Evolutionary conservation across 805 yeast species (phyloP), one percentile per base, ranked within the genome.

Genomic region (Candida nonsorbophila): DNA sequence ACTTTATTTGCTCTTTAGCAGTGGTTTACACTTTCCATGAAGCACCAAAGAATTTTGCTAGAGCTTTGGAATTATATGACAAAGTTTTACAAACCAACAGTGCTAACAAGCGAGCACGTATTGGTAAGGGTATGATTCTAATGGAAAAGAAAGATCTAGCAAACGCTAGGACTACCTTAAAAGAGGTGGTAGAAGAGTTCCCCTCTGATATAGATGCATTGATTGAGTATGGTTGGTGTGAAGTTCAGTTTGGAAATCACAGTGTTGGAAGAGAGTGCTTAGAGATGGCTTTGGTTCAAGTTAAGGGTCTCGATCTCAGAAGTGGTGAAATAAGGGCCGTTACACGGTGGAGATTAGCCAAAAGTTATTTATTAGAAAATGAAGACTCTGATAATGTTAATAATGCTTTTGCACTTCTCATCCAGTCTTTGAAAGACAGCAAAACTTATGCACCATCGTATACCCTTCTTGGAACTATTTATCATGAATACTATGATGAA

Each of bases 11-110:
- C 20, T 65, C 74, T 14, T 62, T 84, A 31, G 97, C 92, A 0
- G 72, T 78, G 1, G 69, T 82, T 1, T 84, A 87, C 47, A 84
- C 94, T 0, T 81, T 84, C 47, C 72, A 79, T 46, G 95, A 90
- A 51, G 83, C 97, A 0, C 98, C 97, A 7, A 86, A 86, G 53
- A 84, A 90, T 54, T 85, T 75, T 46, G 65, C 73, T 2, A 66
- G 79, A 15, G 97, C 98, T 0, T 48, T 81, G 16, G 74, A 74
- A 27, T 53, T 87, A 10, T 92, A 81, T 52, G 81, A 82, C 20
- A 58, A 64, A 14, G 74, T 87, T 3, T 60, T 85, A 15, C 39
- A 37, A 11, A 45, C 44, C 3, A 61, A 57, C 33, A 67, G 70
- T 4, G 44, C 52, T 4, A 74, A 78, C 42, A 55, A 69, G 4